Evolutionary conservation across 2,329 filamentous ascomycete genomes (phyloP).

Genomic region (Cordyceps militaris): DNA sequence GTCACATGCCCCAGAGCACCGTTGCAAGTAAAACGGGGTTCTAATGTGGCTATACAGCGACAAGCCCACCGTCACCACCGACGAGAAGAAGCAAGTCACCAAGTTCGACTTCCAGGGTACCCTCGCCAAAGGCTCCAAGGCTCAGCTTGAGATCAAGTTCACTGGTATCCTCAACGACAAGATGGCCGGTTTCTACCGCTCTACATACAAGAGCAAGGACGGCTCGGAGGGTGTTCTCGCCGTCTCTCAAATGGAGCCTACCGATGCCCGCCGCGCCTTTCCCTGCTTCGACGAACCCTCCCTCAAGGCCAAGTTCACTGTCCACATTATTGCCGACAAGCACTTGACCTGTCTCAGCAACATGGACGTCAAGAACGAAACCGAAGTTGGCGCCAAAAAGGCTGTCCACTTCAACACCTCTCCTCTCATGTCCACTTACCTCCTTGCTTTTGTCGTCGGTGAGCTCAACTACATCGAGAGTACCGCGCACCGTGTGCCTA

Average conservation of each 20-base stretch:
- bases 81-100: slow-evolving; percentile 74
- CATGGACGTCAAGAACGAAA: slow-evolving; percentile 85
- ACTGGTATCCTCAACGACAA: slow-evolving; percentile 79
- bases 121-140: slow-evolving; percentile 68
- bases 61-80: slow-evolving; percentile 57
- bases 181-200: slow-evolving; percentile 97
- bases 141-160: slow-evolving; percentile 55
- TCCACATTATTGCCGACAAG: slow-evolving; percentile 87
- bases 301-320: slow-evolving; percentile 85
- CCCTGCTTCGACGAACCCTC: slow-evolving; percentile 96
- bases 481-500: slow-evolving; percentile 81
- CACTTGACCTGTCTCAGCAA: slow-evolving; percentile 89
- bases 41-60: slow-evolving; percentile 14
- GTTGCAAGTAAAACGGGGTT: neutral
- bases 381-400: slow-evolving; percentile 65
- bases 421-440: slow-evolving; percentile 92
- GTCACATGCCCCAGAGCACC: neutral
- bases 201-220: slow-evolving; percentile 78
- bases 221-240: slow-evolving; percentile 77
- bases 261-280: slow-evolving; percentile 85
- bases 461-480: slow-evolving; percentile 93
- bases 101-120: slow-evolving; percentile 71
- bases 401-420: slow-evolving; percentile 88
- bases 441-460: slow-evolving; percentile 88
- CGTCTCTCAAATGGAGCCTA: slow-evolving; percentile 93